Conservation (phyloP, 2,329 filamentous ascomycete species). For the Colletotrichum sp. region DNA sequence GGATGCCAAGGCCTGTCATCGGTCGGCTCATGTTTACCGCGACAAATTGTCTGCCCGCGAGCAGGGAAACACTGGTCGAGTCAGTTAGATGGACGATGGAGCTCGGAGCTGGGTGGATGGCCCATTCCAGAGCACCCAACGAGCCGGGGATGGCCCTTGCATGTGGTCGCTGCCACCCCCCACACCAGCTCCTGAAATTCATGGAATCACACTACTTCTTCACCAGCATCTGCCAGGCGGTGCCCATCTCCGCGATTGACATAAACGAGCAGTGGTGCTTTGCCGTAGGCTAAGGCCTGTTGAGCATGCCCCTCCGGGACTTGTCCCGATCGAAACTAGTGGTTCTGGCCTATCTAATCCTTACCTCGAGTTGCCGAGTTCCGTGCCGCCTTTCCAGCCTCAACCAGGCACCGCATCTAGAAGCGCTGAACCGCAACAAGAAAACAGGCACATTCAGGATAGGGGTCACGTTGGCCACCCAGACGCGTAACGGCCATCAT, state of each 20-base stretch:
- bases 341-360: not conserved
- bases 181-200: slow-evolving; percentile 16
- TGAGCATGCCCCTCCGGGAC: not conserved
- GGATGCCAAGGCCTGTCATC: not conserved
- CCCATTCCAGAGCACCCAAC: not conserved
- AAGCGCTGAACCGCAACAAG: not conserved
- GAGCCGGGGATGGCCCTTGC: not conserved
- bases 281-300: slow-evolving; percentile 7
- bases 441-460: not conserved
- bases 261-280: not conserved
- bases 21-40: not conserved
- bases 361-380: slow-evolving; percentile 7
- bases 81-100: slow-evolving; percentile 9
- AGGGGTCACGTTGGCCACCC: not conserved
- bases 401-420: not conserved
- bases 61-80: slow-evolving; percentile 1
- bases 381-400: slow-evolving; percentile 12
- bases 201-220: not conserved
- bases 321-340: slow-evolving; percentile 3
- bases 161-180: not conserved
- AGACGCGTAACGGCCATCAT: not conserved
- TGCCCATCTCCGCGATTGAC: slow-evolving; percentile 5
- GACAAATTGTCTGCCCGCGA: not conserved
- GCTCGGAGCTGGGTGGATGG: not conserved
- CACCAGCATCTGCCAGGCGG: not conserved